phyloP scores from a whole-genome alignment of 306 rosid genomes.

The Neltuma alba region DNA sequence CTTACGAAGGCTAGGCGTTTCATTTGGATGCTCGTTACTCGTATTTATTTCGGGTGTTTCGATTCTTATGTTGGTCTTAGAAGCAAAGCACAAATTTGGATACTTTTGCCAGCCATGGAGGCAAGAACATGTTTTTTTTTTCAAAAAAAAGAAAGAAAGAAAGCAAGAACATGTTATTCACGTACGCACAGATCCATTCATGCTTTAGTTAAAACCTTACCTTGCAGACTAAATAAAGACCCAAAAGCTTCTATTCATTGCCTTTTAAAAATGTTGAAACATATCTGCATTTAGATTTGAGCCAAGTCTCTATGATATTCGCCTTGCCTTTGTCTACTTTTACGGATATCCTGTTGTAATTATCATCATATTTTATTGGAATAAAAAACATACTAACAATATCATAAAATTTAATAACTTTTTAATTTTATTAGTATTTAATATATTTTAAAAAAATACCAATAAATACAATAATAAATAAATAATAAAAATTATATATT shows the following conservation, averaged over 20 bases:
- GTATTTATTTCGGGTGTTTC: conserved; percentile 25
- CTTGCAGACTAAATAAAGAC: not conserved
- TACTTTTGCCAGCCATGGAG: conserved; percentile 15
- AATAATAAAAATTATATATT: no score
- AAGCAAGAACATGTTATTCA: no score
- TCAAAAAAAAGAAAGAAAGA: no score
- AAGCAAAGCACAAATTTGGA: conserved; percentile 34
- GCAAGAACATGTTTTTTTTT: no score
- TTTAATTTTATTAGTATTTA: no score
- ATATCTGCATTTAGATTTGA: not conserved
- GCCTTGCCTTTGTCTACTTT: not conserved
- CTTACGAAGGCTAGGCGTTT: not conserved
- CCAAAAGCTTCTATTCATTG: not conserved
- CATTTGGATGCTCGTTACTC: conserved; percentile 19
- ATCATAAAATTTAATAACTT: no score
- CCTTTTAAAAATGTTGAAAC: not conserved
- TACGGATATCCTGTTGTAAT: no score
- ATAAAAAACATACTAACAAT: no score
- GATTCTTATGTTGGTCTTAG: conserved; percentile 13
- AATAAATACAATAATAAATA: no score
- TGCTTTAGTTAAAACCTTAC: conserved; percentile 8
- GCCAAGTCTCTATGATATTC: not conserved
- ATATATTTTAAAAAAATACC: no score
- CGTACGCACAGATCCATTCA: not conserved
- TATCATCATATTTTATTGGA: no score